phyloP scores from a whole-genome alignment of 768 basidiomycete genomes.

The Auriscalpium vulgare region DNA sequence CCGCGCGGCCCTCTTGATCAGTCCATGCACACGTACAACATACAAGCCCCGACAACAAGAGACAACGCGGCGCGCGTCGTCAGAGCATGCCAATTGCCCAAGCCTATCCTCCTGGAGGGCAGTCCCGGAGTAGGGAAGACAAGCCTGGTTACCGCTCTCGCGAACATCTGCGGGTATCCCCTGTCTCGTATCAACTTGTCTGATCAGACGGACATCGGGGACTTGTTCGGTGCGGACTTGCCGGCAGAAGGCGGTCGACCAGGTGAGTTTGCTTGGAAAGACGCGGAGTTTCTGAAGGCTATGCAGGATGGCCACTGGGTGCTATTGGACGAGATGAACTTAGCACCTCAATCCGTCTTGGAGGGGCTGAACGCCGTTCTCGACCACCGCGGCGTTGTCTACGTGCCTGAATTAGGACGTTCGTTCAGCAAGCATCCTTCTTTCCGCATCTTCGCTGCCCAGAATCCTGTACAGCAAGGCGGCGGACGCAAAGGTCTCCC shows the following conservation, averaged over 20 bases:
- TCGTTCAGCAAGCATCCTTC: constrained; percentile 82
- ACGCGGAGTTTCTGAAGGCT: constrained; percentile 90
- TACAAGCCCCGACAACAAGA: constrained; percentile 82
- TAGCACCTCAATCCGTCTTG: constrained; percentile 92
- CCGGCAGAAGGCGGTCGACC: constrained; percentile 87
- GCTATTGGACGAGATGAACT: constrained; percentile 97
- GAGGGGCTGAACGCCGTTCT: constrained; percentile 95
- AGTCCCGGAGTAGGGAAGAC: constrained; percentile 99
- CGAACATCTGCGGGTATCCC: constrained; percentile 66
- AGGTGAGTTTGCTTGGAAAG: constrained; percentile 95
- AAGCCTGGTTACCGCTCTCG: constrained; percentile 82
- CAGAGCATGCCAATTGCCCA: constrained; percentile 81
- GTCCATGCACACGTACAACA: constrained; percentile 50
- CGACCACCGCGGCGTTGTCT: constrained; percentile 92
- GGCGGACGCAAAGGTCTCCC: constrained; percentile 96
- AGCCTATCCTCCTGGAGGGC: constrained; percentile 92
- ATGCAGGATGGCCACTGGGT: constrained; percentile 98
- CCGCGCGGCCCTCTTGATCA: constrained; percentile 42
- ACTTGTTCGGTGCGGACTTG: constrained; percentile 93
- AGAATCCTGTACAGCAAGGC: constrained; percentile 93
- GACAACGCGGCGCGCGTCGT: constrained; percentile 84
- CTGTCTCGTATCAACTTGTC: constrained; percentile 94
- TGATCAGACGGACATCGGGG: constrained; percentile 94
- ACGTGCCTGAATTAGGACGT: constrained; percentile 88
- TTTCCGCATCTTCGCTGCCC: constrained; percentile 97